phyloP scores from a whole-genome alignment of 352 stramenopile genomes.

The Lagenidium giganteum region DNA sequence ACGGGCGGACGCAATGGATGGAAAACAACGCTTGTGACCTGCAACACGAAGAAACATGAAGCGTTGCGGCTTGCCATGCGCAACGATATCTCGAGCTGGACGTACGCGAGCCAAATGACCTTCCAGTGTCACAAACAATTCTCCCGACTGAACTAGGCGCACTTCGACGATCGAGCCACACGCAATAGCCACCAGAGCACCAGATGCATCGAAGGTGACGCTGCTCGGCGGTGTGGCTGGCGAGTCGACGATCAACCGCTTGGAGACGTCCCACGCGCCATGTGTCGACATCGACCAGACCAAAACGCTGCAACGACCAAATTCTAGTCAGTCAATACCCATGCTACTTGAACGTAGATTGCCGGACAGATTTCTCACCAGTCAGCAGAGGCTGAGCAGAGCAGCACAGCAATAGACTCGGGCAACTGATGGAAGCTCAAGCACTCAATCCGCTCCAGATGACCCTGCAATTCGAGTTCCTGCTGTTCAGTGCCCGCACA shows the following conservation, averaged over 20 bases:
- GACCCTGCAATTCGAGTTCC: slow-evolving; percentile 43
- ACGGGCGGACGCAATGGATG: slow-evolving; percentile 62
- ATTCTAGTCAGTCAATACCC: neutral
- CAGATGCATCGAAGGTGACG: slow-evolving; percentile 61
- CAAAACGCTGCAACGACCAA: slow-evolving; percentile 32
- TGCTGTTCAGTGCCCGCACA: slow-evolving; percentile 7
- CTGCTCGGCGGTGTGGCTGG: slow-evolving; percentile 32
- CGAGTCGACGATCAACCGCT: slow-evolving; percentile 37
- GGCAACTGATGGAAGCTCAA: slow-evolving; percentile 27
- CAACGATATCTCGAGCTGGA: neutral
- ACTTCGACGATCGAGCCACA: slow-evolving; percentile 49
- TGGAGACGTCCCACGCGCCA: slow-evolving; percentile 15
- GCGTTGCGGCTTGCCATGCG: neutral
- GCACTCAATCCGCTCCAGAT: slow-evolving; percentile 34
- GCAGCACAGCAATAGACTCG: slow-evolving; percentile 12
- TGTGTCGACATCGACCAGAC: slow-evolving; percentile 54
- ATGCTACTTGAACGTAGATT: neutral
- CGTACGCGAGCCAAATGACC: slow-evolving; percentile 55
- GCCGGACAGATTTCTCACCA: slow-evolving; percentile 29
- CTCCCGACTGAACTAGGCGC: slow-evolving; percentile 39
- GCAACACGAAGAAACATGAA: neutral
- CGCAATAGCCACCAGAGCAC: slow-evolving; percentile 49
- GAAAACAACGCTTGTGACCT: slow-evolving; percentile 76
- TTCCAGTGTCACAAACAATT: slow-evolving; percentile 62
- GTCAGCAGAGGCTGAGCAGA: slow-evolving; percentile 66